Base-by-base conservation (phyloP, 73 alveolate genomes). In the Symbiodinium natans region DNA sequence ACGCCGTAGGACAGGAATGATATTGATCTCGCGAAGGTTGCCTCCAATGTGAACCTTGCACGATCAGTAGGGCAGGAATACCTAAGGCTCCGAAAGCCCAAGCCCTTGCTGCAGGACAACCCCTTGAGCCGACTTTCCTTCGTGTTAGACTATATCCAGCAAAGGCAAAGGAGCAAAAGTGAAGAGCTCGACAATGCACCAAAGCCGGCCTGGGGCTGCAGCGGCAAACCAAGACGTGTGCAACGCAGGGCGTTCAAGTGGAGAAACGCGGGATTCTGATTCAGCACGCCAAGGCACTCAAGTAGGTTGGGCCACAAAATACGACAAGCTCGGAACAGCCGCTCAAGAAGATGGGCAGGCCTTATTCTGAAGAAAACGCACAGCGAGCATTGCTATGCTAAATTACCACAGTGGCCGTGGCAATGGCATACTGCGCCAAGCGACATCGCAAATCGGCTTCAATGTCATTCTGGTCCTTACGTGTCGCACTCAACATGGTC, bases 111-210 rank as follows among this genome's bases (percentile, higher is more conserved):
- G n/a, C n/a, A n/a, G n/a, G n/a, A n/a, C n/a, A n/a, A n/a, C n/a
- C n/a, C n/a, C n/a, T n/a, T 46, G 59, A 13, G 59, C 13, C 21
- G 59, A 46, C 59, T 46, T 46, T 46, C 59, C 6, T 13, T 46
- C n/a, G n/a, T n/a, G n/a, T n/a, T n/a, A n/a, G n/a, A n/a, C n/a
- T n/a, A n/a, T n/a, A 63, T 63, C 38, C 11, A 17, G 27, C 36
- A 1, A 21, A 13, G 31, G 83, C 97, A 88, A 42, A 71, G 97
- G 38, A 7, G 54, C 97, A 68, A 90, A 90, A 15, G 97, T 90
- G 39, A 90, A 90, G n/a, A 90, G 68, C 63, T 90, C 97, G 82
- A 90, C 80, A 54, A 90, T 73, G 38, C 97, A 90, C 97, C 97
- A 90, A 17, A 90, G 52, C n/a, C 97, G 73, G 77, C 89, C 80